phyloP scores from a whole-genome alignment of 2,329 filamentous ascomycete genomes.

The Aureobasidium pullulans region DNA sequence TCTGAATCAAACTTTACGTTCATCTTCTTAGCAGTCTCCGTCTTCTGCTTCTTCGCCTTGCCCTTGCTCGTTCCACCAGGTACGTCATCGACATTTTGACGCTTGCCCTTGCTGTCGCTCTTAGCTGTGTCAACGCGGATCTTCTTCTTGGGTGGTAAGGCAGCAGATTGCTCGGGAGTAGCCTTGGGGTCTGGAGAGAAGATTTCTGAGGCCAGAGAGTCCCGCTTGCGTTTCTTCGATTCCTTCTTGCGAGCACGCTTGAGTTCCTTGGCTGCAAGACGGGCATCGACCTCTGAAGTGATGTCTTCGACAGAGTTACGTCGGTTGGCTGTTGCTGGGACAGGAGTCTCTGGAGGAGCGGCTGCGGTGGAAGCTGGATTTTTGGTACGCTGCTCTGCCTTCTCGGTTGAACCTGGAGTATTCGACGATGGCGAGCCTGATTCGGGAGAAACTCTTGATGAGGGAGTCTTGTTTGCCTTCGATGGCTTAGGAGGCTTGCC shows the following conservation, averaged over 20 bases:
- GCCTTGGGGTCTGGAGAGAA: conserved; percentile 18
- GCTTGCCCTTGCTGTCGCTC: background rate
- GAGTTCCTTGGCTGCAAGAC: conserved; percentile 25
- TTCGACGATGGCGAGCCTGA: too few relatives aligned
- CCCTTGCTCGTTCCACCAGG: background rate
- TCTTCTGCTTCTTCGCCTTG: background rate
- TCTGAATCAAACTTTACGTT: background rate
- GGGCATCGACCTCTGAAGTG: conserved; percentile 24
- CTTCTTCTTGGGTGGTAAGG: conserved; percentile 15
- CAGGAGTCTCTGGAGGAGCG: background rate
- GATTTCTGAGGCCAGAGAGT: conserved; percentile 21
- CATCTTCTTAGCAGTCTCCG: too few relatives aligned
- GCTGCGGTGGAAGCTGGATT: too few relatives aligned
- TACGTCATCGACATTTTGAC: background rate
- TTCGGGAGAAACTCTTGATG: background rate
- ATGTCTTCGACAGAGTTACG: conserved; percentile 22
- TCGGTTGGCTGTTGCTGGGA: background rate
- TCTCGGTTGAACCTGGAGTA: too few relatives aligned
- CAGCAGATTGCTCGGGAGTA: background rate
- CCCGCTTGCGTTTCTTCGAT: conserved; percentile 30
- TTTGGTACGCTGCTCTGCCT: too few relatives aligned
- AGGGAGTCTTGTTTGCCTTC: background rate
- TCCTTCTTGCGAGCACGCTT: conserved; percentile 19
- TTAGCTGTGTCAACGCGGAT: background rate
- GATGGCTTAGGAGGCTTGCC: background rate